phyloP scores from a whole-genome alignment of 192 early-diverging fungal genomes.

The Backusella macrospora region DNA sequence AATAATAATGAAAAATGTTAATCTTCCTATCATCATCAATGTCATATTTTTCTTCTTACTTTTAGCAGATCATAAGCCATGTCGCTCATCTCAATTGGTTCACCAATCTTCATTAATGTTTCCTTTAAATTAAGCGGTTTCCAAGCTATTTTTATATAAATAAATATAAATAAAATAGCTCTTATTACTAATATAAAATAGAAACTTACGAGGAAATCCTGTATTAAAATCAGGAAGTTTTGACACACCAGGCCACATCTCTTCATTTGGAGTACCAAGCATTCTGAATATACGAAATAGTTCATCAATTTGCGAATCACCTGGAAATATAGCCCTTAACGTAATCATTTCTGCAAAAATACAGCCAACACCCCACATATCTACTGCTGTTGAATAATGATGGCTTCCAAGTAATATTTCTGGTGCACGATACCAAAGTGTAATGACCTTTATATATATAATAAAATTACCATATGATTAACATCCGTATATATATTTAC shows the following conservation, averaged over 20 bases:
- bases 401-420: slow-evolving; percentile 92
- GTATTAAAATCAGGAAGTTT: slow-evolving; percentile 50
- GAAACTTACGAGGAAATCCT: slow-evolving; percentile 48
- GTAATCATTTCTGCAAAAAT: slow-evolving; percentile 95
- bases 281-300: slow-evolving; percentile 62
- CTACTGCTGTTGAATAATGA: slow-evolving; percentile 90
- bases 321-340: slow-evolving; percentile 82
- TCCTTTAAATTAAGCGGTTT: slow-evolving; percentile 11
- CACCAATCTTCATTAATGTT: slow-evolving; percentile 2
- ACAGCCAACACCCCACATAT: slow-evolving; percentile 98
- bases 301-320: slow-evolving; percentile 66
- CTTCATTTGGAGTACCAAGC: slow-evolving; percentile 75
- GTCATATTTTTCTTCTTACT: background rate
- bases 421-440: slow-evolving; percentile 94
- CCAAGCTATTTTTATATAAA: slow-evolving; percentile 20
- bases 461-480: background rate
- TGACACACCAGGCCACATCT: slow-evolving; percentile 60
- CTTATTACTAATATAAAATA: background rate
- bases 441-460: slow-evolving; percentile 64
- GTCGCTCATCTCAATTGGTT: slow-evolving; percentile 7
- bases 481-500: background rate
- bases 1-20: background rate
- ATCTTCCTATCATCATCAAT: background rate
- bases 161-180: background rate
- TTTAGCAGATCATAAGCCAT: slow-evolving; percentile 27